These are phyloP conservation scores for Rubia tinctorum DNA, from an alignment of 305 asterid genomes.

Conservation along the genomic window DNA sequence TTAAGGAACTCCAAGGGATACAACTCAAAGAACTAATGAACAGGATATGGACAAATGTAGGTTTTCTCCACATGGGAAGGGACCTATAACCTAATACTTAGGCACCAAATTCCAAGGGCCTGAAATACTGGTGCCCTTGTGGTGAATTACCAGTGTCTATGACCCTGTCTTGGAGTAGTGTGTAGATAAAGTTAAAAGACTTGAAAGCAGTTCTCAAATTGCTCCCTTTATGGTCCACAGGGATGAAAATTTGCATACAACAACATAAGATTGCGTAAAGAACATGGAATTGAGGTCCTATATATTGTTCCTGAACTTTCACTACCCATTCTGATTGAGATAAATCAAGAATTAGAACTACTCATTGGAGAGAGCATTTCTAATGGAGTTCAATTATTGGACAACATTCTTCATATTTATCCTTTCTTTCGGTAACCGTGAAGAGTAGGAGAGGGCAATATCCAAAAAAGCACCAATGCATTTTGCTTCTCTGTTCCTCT, in stretches of 20 bases:
- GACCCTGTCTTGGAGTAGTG: too few relatives aligned
- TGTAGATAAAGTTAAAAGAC: too few relatives aligned
- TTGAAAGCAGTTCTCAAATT: too few relatives aligned
- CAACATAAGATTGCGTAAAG: background rate
- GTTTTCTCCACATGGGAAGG: too few relatives aligned
- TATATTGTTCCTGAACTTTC: background rate
- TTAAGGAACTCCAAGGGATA: too few relatives aligned
- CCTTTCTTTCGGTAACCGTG: conserved; percentile 5
- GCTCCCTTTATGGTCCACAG: too few relatives aligned
- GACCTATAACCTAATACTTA: too few relatives aligned
- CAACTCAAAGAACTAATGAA: too few relatives aligned
- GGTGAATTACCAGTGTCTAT: too few relatives aligned
- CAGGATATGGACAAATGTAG: too few relatives aligned
- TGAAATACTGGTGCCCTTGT: too few relatives aligned
- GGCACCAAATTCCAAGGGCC: too few relatives aligned
- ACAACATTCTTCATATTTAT: conserved; percentile 14
- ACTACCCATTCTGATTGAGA: background rate
- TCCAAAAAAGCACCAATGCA: background rate
- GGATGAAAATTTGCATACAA: background rate
- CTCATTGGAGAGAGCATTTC: background rate
- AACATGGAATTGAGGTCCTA: background rate
- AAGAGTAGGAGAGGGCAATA: conserved; percentile 21
- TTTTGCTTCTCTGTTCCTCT: background rate
- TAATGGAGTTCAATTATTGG: conserved; percentile 8
- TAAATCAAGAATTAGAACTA: background rate